Evolutionary conservation across 140 eudicot species (phyloP).

Genomic region (Cichorium intybus): DNA sequence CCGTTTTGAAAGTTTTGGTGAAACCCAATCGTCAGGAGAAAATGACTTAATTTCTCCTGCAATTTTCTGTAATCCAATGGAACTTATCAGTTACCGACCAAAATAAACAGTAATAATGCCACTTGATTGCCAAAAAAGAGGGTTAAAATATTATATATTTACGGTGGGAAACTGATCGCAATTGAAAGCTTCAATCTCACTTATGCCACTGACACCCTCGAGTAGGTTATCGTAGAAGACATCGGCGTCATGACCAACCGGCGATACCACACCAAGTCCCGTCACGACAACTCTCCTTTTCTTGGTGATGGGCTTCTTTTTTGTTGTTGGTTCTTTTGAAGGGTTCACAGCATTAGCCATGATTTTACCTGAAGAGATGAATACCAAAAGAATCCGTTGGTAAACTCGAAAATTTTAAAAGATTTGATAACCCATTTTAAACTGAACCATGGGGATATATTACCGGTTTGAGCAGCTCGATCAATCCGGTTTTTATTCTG

Average conservation of each 20-base stretch:
- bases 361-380: slow-evolving; percentile 36
- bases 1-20: slow-evolving; percentile 65
- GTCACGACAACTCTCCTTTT: slow-evolving; percentile 62
- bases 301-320: slow-evolving; percentile 36
- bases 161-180: slow-evolving; percentile 59
- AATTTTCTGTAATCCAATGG: slow-evolving; percentile 41
- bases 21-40: slow-evolving; percentile 66
- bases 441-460: neutral
- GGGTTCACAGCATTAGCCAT: slow-evolving; percentile 55
- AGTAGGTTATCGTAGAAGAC: slow-evolving; percentile 51
- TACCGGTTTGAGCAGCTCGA: slow-evolving; percentile 18
- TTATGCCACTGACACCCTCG: slow-evolving; percentile 65
- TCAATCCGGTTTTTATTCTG: slow-evolving; percentile 13
- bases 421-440: neutral
- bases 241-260: slow-evolving; percentile 58
- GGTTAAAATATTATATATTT: neutral
- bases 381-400: neutral
- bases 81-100: too few species aligned
- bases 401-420: neutral
- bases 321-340: slow-evolving; percentile 36
- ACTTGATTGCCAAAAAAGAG: neutral
- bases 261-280: slow-evolving; percentile 68
- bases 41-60: slow-evolving; percentile 74
- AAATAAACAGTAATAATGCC: neutral
- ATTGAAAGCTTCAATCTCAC: slow-evolving; percentile 58